Percentiles rank a stretch among this genome's conserved stretches.
Evolutionary conservation across 2,329 filamentous ascomycete genomes (phyloP).

Genomic region (Diaporthe sp.): DNA sequence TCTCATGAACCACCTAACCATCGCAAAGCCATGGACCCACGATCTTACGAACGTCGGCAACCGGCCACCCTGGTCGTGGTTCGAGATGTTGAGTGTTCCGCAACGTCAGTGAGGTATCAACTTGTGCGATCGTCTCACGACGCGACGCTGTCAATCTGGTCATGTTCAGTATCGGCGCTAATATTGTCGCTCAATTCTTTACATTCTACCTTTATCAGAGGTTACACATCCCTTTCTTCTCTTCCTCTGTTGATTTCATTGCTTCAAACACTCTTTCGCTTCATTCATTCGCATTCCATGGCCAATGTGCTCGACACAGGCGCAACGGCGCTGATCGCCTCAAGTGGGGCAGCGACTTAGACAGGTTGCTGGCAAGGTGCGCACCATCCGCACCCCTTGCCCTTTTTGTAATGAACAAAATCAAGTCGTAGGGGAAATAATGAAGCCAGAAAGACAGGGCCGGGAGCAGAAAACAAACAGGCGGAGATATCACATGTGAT

Average conservation of each 20-base stretch:
- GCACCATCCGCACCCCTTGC: not conserved
- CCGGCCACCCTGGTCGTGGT: not conserved
- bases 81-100: not conserved
- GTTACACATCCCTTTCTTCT: not conserved
- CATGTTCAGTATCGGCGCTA: not conserved
- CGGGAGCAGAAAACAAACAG: not conserved
- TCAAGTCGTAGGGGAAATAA: too few relatives aligned
- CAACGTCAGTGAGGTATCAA: not conserved
- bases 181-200: not conserved
- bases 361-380: not conserved
- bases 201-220: not conserved
- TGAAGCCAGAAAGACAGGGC: not conserved
- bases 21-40: not conserved
- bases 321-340: not conserved
- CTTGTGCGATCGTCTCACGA: not conserved
- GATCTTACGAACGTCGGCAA: not conserved
- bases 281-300: not conserved
- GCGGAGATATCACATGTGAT: not conserved
- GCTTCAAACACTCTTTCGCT: not conserved
- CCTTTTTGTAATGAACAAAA: not conserved
- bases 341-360: not conserved
- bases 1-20: not conserved
- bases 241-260: not conserved
- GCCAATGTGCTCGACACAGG: not conserved
- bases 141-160: not conserved